A percentile compares a stretch with the other conserved stretches of the same genome.
phyloP scores from a whole-genome alignment of 768 basidiomycete species.

The Termitomyces sp. region DNA sequence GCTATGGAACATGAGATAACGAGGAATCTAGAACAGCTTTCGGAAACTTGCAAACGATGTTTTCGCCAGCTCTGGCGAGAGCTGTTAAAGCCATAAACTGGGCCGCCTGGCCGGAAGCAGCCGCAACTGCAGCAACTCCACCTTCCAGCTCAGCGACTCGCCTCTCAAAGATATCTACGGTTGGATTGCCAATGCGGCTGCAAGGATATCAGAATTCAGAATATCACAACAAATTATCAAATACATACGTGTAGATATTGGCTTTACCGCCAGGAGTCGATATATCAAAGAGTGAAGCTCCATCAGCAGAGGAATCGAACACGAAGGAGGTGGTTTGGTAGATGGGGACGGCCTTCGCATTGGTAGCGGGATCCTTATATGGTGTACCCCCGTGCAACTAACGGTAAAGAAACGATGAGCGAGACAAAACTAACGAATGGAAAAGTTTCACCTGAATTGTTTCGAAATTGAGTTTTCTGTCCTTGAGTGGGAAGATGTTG shows the following conservation, averaged over 20 bases:
- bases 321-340: slow-evolving; percentile 55
- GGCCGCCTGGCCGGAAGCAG: slow-evolving; percentile 58
- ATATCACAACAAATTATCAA: background rate
- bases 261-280: slow-evolving; percentile 6
- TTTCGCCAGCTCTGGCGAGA: slow-evolving; percentile 54
- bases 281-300: slow-evolving; percentile 23
- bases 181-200: slow-evolving; percentile 16
- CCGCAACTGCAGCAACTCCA: slow-evolving; percentile 56
- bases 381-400: slow-evolving; percentile 62
- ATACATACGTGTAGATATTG: slow-evolving; percentile 5
- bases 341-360: slow-evolving; percentile 62
- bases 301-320: slow-evolving; percentile 46
- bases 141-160: slow-evolving; percentile 65
- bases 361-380: slow-evolving; percentile 46
- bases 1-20: background rate
- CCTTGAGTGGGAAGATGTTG: slow-evolving; percentile 21
- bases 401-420: background rate
- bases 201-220: too few relatives aligned
- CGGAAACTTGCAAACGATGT: slow-evolving; percentile 56
- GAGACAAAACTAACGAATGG: background rate
- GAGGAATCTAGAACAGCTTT: background rate
- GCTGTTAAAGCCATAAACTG: slow-evolving; percentile 58
- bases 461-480: slow-evolving; percentile 50
- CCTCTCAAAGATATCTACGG: slow-evolving; percentile 56
- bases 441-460: slow-evolving; percentile 26